phyloP scores from a whole-genome alignment of 1,139 yeast species.

The Citeromyces hawaiiensis region DNA sequence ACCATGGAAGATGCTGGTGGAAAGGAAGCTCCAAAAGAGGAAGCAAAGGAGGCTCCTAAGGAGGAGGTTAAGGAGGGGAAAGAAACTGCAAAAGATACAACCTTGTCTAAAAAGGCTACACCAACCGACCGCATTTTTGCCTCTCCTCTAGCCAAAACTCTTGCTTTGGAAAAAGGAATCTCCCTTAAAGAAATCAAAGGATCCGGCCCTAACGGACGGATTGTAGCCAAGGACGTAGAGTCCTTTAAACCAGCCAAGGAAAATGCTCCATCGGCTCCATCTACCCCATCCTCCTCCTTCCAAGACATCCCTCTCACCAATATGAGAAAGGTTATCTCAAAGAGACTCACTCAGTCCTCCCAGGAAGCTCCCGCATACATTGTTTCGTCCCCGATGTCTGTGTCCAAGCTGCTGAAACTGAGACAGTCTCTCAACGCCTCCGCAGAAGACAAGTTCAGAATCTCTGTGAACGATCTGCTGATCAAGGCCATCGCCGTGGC shows the following conservation, averaged over 20 bases:
- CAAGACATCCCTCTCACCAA: conserved; percentile 77
- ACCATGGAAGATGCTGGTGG: conserved; percentile 75
- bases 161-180: conserved; percentile 89
- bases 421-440: conserved; percentile 81
- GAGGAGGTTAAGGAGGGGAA: conserved; percentile 9
- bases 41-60: conserved; percentile 15
- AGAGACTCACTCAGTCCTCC: conserved; percentile 78
- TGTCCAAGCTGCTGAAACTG: conserved; percentile 79
- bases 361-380: conserved; percentile 84
- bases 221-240: conserved; percentile 83
- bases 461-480: conserved; percentile 88
- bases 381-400: conserved; percentile 78
- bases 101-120: conserved; percentile 17
- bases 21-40: conserved; percentile 23
- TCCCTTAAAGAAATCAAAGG: conserved; percentile 79
- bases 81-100: conserved; percentile 12
- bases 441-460: conserved; percentile 78
- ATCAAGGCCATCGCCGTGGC: conserved; percentile 93
- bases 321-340: conserved; percentile 92
- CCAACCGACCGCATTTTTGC: conserved; percentile 66
- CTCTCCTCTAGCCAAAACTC: conserved; percentile 87
- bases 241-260: conserved; percentile 32
- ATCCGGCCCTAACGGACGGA: conserved; percentile 92
- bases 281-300: conserved; percentile 43
- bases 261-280: conserved; percentile 31